Conservation (phyloP, 2,329 filamentous ascomycete genomes). For the Alternaria gaisen region DNA sequence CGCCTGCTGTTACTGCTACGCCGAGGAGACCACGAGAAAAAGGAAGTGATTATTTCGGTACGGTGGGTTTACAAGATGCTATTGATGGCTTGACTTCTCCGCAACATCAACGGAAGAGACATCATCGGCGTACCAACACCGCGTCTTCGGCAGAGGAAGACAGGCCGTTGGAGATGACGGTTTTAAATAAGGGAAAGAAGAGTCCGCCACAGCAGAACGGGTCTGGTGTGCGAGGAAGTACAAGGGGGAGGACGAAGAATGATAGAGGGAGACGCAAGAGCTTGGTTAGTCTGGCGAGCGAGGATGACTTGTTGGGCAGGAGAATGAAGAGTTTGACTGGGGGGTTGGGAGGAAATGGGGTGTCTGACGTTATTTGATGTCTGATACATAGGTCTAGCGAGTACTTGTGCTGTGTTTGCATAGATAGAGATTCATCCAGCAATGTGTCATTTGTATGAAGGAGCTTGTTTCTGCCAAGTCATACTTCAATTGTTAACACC, state of each 20-base stretch:
- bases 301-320: constrained; percentile 58
- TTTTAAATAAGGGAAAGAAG: constrained; percentile 38
- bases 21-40: neutral
- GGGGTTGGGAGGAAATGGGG: constrained; percentile 46
- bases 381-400: neutral
- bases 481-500: too few species aligned
- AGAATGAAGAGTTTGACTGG: constrained; percentile 59
- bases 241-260: constrained; percentile 37
- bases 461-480: too few species aligned
- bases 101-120: constrained; percentile 40
- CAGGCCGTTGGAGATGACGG: constrained; percentile 78
- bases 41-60: constrained; percentile 78
- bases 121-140: constrained; percentile 59
- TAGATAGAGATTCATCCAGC: neutral
- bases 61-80: constrained; percentile 78
- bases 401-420: neutral
- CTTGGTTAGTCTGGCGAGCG: constrained; percentile 57
- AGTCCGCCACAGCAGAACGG: constrained; percentile 23
- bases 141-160: constrained; percentile 79
- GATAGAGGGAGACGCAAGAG: constrained; percentile 49
- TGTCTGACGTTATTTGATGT: constrained; percentile 7
- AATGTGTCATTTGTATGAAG: too few species aligned
- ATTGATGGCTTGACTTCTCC: constrained; percentile 61
- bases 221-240: neutral
- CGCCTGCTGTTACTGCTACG: constrained; percentile 9